These are phyloP conservation scores for Lasiosphaeria miniovina DNA, from an alignment of 495 filamentous ascomycete genomes.

Conservation along the genomic window DNA sequence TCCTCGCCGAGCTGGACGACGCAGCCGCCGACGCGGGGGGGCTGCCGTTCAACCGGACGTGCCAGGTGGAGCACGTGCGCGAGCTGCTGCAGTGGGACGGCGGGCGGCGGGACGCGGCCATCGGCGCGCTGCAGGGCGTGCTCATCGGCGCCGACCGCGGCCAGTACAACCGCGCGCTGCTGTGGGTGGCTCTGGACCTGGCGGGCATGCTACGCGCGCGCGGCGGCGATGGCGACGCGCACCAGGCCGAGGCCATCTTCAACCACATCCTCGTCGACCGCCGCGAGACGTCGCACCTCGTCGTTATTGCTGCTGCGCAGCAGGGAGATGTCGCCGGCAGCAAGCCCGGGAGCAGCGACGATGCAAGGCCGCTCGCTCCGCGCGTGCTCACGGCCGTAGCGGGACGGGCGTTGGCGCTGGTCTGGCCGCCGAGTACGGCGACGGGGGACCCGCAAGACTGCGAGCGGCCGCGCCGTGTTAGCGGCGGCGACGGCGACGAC, in stretches of 20 bases:
- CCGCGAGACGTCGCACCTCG: neutral
- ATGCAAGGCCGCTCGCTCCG: neutral
- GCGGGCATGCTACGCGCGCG: slow-evolving; percentile 7
- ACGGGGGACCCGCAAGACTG: neutral
- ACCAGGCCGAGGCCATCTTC: slow-evolving; percentile 7
- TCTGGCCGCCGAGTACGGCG: neutral
- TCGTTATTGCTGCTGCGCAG: neutral
- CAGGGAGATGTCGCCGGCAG: neutral
- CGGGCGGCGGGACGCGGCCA: slow-evolving; percentile 6
- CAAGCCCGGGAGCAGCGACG: neutral
- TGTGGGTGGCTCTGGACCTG: slow-evolving; percentile 13
- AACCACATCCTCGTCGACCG: slow-evolving; percentile 2
- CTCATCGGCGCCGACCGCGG: slow-evolving; percentile 3
- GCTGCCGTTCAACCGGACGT: slow-evolving; percentile 2
- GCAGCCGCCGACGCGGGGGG: neutral
- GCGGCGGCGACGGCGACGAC: neutral
- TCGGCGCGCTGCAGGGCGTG: slow-evolving; percentile 5
- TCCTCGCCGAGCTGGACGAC: slow-evolving; percentile 2
- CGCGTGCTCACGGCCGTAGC: neutral
- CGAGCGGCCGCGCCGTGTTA: neutral
- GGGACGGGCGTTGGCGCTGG: neutral
- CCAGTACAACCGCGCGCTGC: slow-evolving; percentile 9
- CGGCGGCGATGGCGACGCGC: neutral
- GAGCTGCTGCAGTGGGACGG: slow-evolving; percentile 3
- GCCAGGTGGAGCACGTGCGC: slow-evolving; percentile 12